phyloP scores from a whole-genome alignment of 2,329 filamentous ascomycete genomes.

The Diaporthe humulicola region DNA sequence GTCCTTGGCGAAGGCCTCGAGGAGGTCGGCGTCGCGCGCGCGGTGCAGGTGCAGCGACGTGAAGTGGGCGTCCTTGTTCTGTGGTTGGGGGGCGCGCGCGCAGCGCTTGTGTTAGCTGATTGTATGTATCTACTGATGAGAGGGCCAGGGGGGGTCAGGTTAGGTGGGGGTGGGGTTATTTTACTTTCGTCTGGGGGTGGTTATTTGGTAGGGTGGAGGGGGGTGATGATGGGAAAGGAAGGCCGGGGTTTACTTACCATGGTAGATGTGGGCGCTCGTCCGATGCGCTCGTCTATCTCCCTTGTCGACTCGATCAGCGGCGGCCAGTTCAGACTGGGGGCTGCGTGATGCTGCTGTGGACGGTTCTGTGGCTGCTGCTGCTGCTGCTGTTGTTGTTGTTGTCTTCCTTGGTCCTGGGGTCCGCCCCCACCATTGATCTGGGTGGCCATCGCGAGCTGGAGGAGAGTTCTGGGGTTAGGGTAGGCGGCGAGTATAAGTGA shows the following conservation, averaged over 20 bases:
- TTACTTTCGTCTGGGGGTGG: neutral
- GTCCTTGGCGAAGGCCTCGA: constrained; percentile 82
- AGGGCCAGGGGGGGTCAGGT: neutral
- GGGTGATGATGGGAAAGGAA: neutral
- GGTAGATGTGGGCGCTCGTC: constrained; percentile 5
- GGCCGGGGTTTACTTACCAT: constrained; percentile 28
- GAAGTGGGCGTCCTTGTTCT: constrained; percentile 81
- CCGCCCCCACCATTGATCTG: neutral
- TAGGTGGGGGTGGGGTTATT: neutral
- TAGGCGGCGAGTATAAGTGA: constrained; percentile 1
- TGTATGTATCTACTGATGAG: neutral
- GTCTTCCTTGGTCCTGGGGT: neutral
- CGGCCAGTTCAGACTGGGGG: neutral
- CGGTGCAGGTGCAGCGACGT: constrained; percentile 83
- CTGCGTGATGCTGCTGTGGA: neutral
- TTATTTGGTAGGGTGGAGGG: too few relatives aligned
- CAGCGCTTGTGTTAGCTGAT: neutral
- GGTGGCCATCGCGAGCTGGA: constrained; percentile 9
- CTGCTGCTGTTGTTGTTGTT: neutral
- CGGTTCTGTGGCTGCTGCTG: neutral
- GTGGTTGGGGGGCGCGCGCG: constrained; percentile 36
- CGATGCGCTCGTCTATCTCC: constrained; percentile 4
- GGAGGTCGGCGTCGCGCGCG: constrained; percentile 80
- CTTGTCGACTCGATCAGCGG: constrained; percentile 16
- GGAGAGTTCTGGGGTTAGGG: constrained; percentile 23